Evolutionary conservation across 306 rosid genomes (phyloP), one percentile per base, ranked within the genome.

Genomic region (Fragaria nilgerrensis): DNA sequence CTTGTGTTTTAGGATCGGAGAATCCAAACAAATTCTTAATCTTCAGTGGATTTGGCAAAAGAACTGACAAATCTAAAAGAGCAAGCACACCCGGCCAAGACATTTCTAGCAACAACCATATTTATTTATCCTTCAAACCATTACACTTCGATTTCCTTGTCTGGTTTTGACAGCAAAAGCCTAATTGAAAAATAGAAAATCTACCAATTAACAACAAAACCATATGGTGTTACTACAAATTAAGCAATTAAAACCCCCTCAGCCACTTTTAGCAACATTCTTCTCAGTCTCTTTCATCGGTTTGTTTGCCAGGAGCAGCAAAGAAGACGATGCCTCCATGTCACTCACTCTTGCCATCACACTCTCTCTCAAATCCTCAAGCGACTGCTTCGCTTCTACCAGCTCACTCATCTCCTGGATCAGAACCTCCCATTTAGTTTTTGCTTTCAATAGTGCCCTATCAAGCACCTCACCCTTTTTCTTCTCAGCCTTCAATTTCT

Each of bases 301-400:
- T 34, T 73, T 68, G 22, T 70, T 79, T 74, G 87, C 79, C 41
- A 86, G 80, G 68, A 86, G 83, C 56, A 86, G 66, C 82, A 84
- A 71, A 19, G 86, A 84, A 55, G 81, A 81, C 10, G 88, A 86
- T 1, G 86, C 90, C 73, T 86, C 90, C 75, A 84, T 44, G 53
- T 84, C 90, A 50, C 32, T 48, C 49, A 13, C 68, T 77, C 73
- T 68, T 4, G 59, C 82, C 4, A 74, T 79, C 50, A 77, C 78
- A 44, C 45, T 58, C 50, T 73, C 45, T 13, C 52, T 32, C 36
- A 86, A 53, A 12, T 41, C 29, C 66, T 74, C 76, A 47, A 84
- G 23, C 2, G 79, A 68, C 44, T 3, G 56, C 67, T 79, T 70
- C 82, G 81, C 17, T 47, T 76, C 55, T 44, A 62, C 16, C 12